Conservation (phyloP, 164 flowering plant genomes). For the Magnolia sinica region DNA sequence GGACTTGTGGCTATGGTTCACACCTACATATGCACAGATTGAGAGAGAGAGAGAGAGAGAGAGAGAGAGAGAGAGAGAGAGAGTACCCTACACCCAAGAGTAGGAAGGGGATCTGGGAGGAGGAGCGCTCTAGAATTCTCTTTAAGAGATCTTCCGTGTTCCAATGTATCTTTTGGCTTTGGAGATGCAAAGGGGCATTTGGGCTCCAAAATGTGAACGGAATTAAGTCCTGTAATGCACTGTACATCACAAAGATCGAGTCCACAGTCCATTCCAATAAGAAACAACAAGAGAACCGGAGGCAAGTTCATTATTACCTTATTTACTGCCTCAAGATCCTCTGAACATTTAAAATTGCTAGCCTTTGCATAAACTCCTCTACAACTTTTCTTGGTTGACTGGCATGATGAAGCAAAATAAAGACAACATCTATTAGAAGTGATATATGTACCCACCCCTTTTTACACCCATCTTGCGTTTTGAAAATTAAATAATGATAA, state of each 20-base stretch:
- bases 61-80: slow-evolving; percentile 1
- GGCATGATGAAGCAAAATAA: not conserved
- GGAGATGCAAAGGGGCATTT: slow-evolving; percentile 25
- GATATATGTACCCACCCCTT: no score
- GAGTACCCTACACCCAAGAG: not conserved
- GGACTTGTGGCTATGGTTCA: no score
- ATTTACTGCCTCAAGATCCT: slow-evolving; percentile 7
- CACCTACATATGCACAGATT: no score
- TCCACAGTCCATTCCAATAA: not conserved
- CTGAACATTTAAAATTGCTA: slow-evolving; percentile 24
- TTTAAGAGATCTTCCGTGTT: slow-evolving; percentile 18
- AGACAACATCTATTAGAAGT: no score
- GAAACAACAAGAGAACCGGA: not conserved
- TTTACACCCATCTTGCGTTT: no score
- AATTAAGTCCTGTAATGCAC: slow-evolving; percentile 27
- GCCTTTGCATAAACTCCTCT: slow-evolving; percentile 29
- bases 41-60: not conserved
- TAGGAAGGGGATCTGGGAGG: not conserved
- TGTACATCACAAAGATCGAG: slow-evolving; percentile 1
- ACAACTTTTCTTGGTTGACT: slow-evolving; percentile 36
- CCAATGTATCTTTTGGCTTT: slow-evolving; percentile 11
- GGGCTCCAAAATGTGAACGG: slow-evolving; percentile 35
- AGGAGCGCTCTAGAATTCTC: not conserved
- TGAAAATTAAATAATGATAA: no score
- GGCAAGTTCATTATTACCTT: slow-evolving; percentile 7